Conservation (phyloP, 1,139 yeast species). For the Lipomyces yarrowii region DNA sequence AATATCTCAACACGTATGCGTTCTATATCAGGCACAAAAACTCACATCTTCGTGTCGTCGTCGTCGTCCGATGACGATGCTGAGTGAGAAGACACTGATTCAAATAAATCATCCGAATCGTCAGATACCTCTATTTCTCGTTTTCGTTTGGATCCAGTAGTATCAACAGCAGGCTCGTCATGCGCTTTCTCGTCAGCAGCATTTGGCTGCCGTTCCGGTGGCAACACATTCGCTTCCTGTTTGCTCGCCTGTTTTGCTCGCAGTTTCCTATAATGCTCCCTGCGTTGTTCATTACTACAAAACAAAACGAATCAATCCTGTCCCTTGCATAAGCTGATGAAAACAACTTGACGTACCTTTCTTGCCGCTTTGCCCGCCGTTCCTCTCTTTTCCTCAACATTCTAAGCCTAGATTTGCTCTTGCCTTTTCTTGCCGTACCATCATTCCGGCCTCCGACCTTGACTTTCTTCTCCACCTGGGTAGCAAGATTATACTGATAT, state of each 20-base stretch:
- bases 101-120: neutral
- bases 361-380: neutral
- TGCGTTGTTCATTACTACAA: neutral
- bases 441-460: neutral
- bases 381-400: neutral
- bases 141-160: neutral
- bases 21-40: neutral
- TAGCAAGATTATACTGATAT: slow-evolving; percentile 7
- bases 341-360: neutral
- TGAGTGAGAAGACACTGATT: neutral
- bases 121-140: neutral
- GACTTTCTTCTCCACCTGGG: slow-evolving; percentile 8
- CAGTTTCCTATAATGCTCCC: neutral
- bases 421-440: neutral
- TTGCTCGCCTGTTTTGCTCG: neutral
- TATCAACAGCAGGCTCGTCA: neutral
- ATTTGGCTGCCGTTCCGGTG: neutral
- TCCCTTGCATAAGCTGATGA: neutral
- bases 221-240: neutral
- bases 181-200: neutral
- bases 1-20: neutral
- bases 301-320: neutral
- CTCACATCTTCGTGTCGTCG: neutral
- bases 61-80: neutral
- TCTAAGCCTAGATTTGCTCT: neutral